Conservation (phyloP, 345 rosid genomes). For the Cardamine chenopodiifolia region DNA sequence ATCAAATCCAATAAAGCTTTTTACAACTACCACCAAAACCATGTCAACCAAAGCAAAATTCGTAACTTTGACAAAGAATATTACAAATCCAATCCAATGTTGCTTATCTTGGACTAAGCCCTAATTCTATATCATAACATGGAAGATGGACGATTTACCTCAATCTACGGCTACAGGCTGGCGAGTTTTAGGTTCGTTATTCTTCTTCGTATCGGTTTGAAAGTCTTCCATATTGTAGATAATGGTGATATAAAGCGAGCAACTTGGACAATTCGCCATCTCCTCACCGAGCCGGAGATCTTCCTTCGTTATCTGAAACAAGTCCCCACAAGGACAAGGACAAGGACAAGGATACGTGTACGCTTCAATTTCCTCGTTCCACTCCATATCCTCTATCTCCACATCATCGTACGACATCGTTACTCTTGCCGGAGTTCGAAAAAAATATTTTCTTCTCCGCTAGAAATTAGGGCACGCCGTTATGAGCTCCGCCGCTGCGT, state of each 20-base stretch:
- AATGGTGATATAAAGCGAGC: conserved; percentile 88
- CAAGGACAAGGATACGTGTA: conserved; percentile 95
- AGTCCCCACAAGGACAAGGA: conserved; percentile 95
- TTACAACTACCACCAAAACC: background rate
- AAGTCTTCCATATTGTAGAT: conserved; percentile 87
- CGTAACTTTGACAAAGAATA: too few relatives aligned
- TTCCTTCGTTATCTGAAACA: conserved; percentile 87
- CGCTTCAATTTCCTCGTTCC: conserved; percentile 79
- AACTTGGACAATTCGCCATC: conserved; percentile 88
- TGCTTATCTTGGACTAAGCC: background rate
- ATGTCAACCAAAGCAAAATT: background rate
- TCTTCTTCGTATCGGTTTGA: conserved; percentile 47
- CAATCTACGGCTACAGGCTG: conserved; percentile 67
- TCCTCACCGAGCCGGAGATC: conserved; percentile 87
- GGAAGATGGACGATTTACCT: conserved; percentile 25
- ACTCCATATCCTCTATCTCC: conserved; percentile 97
- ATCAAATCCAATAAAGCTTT: conserved; percentile 8
- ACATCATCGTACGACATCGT: conserved; percentile 99
- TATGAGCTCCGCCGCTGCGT: conserved; percentile 20
- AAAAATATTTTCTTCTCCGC: conserved; percentile 4
- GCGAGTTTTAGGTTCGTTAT: conserved; percentile 45
- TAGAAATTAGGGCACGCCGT: conserved; percentile 30
- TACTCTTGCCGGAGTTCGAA: conserved; percentile 2
- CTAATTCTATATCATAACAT: background rate
- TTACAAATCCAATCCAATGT: too few relatives aligned